phyloP scores from a whole-genome alignment of 148 eudicot species.

The Suaeda aralocaspica region DNA sequence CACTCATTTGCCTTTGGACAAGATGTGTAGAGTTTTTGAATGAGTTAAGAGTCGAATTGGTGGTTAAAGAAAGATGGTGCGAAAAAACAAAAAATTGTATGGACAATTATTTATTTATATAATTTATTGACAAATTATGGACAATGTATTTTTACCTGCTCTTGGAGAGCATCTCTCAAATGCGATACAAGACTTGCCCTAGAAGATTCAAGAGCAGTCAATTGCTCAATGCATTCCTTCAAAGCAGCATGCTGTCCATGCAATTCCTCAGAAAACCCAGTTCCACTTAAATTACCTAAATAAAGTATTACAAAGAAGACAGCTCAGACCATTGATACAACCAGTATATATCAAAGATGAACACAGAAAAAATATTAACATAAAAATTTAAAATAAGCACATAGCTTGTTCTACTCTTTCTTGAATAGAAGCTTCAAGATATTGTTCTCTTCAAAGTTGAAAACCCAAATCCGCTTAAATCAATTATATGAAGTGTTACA shows the following conservation, averaged over 20 bases:
- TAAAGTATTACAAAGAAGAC: background rate
- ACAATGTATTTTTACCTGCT: slow-evolving; percentile 51
- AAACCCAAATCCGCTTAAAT: no score
- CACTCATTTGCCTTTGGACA: background rate
- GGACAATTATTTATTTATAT: no score
- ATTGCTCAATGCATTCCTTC: slow-evolving; percentile 70
- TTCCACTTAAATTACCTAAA: slow-evolving; percentile 40
- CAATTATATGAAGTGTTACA: no score
- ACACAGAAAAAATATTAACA: background rate
- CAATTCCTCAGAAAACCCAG: slow-evolving; percentile 57
- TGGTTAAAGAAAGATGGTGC: background rate
- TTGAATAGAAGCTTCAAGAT: no score
- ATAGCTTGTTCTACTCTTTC: no score
- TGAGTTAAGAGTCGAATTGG: background rate
- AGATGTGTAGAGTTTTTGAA: background rate
- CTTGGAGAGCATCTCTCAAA: slow-evolving; percentile 67
- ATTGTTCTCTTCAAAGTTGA: no score
- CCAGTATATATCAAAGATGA: background rate
- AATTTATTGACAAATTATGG: background rate
- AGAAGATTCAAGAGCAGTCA: slow-evolving; percentile 59
- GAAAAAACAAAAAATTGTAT: no score
- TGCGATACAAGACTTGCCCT: slow-evolving; percentile 70
- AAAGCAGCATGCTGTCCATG: slow-evolving; percentile 69
- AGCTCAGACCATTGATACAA: background rate
- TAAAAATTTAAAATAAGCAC: no score